These are phyloP conservation scores for Wallacemonas sp. DNA, from an alignment of 208 protist genomes.

Conservation along the genomic window DNA sequence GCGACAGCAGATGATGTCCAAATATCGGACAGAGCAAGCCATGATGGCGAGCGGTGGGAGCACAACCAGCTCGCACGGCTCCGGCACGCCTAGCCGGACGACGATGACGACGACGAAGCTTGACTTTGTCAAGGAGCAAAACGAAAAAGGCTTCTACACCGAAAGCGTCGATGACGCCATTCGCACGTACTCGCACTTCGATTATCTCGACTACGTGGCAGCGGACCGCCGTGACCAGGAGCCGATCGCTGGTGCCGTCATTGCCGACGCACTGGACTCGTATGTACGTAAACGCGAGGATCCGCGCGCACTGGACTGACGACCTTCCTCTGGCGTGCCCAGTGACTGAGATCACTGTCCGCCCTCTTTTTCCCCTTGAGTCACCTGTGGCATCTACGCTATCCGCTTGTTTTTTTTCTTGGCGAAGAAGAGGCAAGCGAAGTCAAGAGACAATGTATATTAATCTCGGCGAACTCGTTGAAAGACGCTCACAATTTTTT, in stretches of 20 bases:
- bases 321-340: too few relatives aligned
- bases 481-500: too few relatives aligned
- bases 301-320: slow-evolving; percentile 3
- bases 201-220: slow-evolving; percentile 79
- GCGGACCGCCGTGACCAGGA: slow-evolving; percentile 46
- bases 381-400: too few relatives aligned
- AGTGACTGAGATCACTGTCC: too few relatives aligned
- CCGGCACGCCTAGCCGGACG: slow-evolving; percentile 3
- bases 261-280: slow-evolving; percentile 77
- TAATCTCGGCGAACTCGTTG: too few relatives aligned
- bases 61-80: slow-evolving; percentile 6
- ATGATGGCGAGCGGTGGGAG: slow-evolving; percentile 9
- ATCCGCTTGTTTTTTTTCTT: too few relatives aligned
- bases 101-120: slow-evolving; percentile 21
- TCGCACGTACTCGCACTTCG: slow-evolving; percentile 59
- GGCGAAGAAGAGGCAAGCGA: too few relatives aligned
- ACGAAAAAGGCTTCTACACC: slow-evolving; percentile 45
- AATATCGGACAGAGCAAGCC: slow-evolving; percentile 43
- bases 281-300: slow-evolving; percentile 42
- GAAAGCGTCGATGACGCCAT: slow-evolving; percentile 49
- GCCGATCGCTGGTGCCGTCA: slow-evolving; percentile 71
- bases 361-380: too few relatives aligned
- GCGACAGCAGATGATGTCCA: slow-evolving; percentile 47
- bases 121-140: slow-evolving; percentile 45
- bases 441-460: too few relatives aligned